These are phyloP conservation scores for Keithomyces neogunnii DNA, from an alignment of 2,329 filamentous ascomycete genomes.

Conservation along the genomic window DNA sequence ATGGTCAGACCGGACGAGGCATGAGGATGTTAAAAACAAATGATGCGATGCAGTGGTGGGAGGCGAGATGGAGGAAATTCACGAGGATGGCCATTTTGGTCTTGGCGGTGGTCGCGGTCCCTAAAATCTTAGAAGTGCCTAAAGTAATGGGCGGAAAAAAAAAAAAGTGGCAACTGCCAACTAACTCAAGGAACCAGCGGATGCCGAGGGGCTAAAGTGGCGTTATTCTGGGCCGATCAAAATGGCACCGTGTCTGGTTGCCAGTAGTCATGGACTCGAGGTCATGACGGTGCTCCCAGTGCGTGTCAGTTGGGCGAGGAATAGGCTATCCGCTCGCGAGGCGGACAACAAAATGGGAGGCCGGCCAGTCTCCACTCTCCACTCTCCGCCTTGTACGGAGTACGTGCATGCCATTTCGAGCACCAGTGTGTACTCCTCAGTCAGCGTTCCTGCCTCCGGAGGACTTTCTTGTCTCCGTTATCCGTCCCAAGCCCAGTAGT, in stretches of 20 bases:
- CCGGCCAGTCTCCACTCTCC: not conserved
- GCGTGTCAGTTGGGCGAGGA: too few species aligned
- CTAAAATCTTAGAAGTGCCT: not conserved
- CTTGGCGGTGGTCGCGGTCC: not conserved
- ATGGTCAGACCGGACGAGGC: not conserved
- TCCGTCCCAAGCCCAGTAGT: too few species aligned
- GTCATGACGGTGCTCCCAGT: too few species aligned
- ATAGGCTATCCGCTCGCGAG: too few species aligned
- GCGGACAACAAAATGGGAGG: not conserved
- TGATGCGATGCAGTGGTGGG: not conserved
- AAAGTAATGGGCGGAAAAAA: not conserved
- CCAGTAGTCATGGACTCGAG: too few species aligned
- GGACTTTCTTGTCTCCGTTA: too few species aligned
- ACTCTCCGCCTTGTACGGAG: not conserved
- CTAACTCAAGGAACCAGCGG: not conserved
- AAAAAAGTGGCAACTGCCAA: not conserved
- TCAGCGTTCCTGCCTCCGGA: too few species aligned
- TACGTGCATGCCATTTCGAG: not conserved
- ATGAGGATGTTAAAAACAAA: not conserved
- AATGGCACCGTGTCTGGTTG: too few species aligned
- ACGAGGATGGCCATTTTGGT: constrained; percentile 3
- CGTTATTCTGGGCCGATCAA: constrained; percentile 4
- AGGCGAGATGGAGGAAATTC: constrained; percentile 2
- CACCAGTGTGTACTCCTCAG: too few species aligned
- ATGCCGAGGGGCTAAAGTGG: constrained; percentile 4